Conservation (phyloP, 805 yeast species). For the Maudiozyma bulderi region DNA sequence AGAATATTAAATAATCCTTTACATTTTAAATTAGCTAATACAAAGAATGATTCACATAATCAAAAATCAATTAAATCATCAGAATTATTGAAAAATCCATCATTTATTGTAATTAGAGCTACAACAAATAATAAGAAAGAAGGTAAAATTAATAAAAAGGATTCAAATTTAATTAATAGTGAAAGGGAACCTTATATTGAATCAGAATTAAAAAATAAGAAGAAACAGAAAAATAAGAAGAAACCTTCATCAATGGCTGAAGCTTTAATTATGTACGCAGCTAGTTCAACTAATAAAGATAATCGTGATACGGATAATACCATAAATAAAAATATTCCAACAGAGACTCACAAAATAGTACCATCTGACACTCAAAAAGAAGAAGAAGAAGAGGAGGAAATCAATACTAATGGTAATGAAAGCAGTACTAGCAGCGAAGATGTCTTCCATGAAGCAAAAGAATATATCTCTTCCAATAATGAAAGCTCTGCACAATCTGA, state of each 20-base stretch:
- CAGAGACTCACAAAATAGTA: neutral
- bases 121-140: slow-evolving; percentile 4
- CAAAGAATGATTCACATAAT: neutral
- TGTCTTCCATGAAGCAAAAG: slow-evolving; percentile 17
- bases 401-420: neutral
- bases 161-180: neutral
- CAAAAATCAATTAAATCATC: neutral
- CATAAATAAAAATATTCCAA: neutral
- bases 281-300: neutral
- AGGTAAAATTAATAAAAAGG: neutral
- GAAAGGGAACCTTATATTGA: neutral
- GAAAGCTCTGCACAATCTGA: neutral
- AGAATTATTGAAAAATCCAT: slow-evolving; percentile 28
- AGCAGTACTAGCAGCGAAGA: slow-evolving; percentile 7
- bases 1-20: slow-evolving; percentile 53
- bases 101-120: slow-evolving; percentile 37
- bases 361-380: neutral
- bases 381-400: neutral
- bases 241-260: slow-evolving; percentile 45
- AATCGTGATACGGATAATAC: neutral
- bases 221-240: slow-evolving; percentile 38
- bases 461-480: slow-evolving; percentile 3
- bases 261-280: slow-evolving; percentile 32
- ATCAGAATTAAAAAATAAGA: neutral
- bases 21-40: slow-evolving; percentile 37